These are phyloP conservation scores for Elsinoe perseae DNA, from an alignment of 2,329 filamentous ascomycete genomes.

Conservation along the genomic window DNA sequence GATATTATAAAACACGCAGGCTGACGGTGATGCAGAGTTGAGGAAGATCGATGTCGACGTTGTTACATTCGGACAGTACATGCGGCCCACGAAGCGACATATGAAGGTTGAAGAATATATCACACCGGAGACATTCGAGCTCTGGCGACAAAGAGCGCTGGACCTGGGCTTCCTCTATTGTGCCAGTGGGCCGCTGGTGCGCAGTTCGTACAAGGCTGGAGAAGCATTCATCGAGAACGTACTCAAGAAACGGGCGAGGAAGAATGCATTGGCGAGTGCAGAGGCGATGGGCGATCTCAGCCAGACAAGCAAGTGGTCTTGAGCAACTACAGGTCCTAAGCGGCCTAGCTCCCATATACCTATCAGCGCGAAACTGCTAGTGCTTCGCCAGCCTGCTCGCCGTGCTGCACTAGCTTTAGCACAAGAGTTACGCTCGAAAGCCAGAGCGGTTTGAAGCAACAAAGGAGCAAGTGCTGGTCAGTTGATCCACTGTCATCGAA, in stretches of 20 bases:
- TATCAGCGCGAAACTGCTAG: no score
- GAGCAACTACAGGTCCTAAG: no score
- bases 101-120: slow-evolving; percentile 96
- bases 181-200: slow-evolving; percentile 83
- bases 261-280: slow-evolving; percentile 27
- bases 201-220: slow-evolving; percentile 94
- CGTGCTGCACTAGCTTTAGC: no score
- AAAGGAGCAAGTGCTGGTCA: no score
- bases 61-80: slow-evolving; percentile 99
- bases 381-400: no score
- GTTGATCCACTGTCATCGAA: no score
- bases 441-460: no score
- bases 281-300: slow-evolving; percentile 24
- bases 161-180: slow-evolving; percentile 97
- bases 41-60: slow-evolving; percentile 78
- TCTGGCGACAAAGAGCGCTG: slow-evolving; percentile 81
- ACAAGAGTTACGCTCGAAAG: no score
- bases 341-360: no score
- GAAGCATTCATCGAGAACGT: slow-evolving; percentile 99
- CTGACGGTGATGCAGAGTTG: slow-evolving; percentile 49
- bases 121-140: slow-evolving; percentile 81
- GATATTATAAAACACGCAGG: not conserved
- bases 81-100: slow-evolving; percentile 96
- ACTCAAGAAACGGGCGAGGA: slow-evolving; percentile 64
- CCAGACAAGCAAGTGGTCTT: not conserved